Evolutionary conservation across 805 yeast species (phyloP), one percentile per base, ranked within the genome.

Genomic region (Spathaspora passalidarum): DNA sequence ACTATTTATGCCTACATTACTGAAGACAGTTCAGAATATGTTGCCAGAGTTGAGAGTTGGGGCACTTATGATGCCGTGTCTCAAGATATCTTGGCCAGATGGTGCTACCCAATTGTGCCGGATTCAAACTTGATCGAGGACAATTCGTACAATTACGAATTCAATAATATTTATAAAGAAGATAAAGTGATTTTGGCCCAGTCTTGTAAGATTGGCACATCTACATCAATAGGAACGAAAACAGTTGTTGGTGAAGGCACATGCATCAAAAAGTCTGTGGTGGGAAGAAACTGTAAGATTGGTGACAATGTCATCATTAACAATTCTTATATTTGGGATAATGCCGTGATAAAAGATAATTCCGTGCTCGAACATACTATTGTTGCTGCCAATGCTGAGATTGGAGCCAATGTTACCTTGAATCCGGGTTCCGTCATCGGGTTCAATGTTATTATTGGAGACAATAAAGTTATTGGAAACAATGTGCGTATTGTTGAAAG

Each of bases 41-140:
- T 96, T 22, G 94, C 96, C 1, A 80, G 99, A 60, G 98, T 89
- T n/a, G 95, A 91, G 60, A 86, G 92, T 61, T 85, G 94, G 84
- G 88, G 88, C 60, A 89, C 98, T 0, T 94, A 91, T 64, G 92
- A 86, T 61, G 91, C 96, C 9, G 82, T 94, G 13, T 80, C 95
- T 13, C 94, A 88, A 64, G 98, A 94, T 62, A 80, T 91, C 35
- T 70, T 94, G 44, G 89, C 90, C 18, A 81, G 98, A 61, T 94
- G 96, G 88, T 79, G 92, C 49, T 92, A 89, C 59, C 99, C 99
- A 20, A 71, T 92, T 45, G 88, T 84, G 14, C 92, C 96, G 2
- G 98, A 92, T 53, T 73, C 90, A 45, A 91, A 92, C 62, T 68
- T 87, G 53, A 66, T 83, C 44, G 81, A 78, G 22, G 82, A 78